Percentiles rank a stretch among this genome's conserved stretches.
Evolutionary conservation across 1,284 basidiomycete species (phyloP).

Genomic region (Agroathelia rolfsii): DNA sequence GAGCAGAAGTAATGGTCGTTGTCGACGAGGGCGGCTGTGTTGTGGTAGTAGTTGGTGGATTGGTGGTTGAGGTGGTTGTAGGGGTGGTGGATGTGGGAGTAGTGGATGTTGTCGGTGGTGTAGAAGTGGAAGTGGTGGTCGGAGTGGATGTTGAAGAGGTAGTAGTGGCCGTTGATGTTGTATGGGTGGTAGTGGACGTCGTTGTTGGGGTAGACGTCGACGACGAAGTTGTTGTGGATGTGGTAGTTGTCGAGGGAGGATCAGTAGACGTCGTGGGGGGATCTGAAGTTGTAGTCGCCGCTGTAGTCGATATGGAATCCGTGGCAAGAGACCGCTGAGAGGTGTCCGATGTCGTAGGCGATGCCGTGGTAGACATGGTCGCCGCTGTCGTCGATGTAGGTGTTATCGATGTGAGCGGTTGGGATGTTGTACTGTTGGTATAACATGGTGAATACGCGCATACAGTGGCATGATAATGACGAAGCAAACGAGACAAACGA

Average conservation of each 20-base stretch:
- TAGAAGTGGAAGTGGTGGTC: slow-evolving; percentile 13
- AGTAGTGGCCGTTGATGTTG: slow-evolving; percentile 9
- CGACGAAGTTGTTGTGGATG: slow-evolving; percentile 9
- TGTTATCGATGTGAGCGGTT: no score
- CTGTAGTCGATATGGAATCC: no score
- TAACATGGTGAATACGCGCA: no score
- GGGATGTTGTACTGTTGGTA: no score
- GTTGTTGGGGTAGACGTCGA: slow-evolving; percentile 10
- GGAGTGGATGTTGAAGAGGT: slow-evolving; percentile 8
- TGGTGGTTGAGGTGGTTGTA: slow-evolving; percentile 6
- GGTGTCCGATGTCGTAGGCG: no score
- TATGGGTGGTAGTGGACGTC: slow-evolving; percentile 12
- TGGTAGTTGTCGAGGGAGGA: slow-evolving; percentile 13
- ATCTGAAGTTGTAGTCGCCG: slow-evolving; percentile 11
- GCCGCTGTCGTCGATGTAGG: slow-evolving; percentile 10
- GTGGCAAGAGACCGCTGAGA: no score
- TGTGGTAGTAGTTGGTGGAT: slow-evolving; percentile 12
- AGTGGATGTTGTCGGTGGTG: slow-evolving; percentile 11
- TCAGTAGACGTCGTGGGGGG: slow-evolving; percentile 7
- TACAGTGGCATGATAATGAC: no score
- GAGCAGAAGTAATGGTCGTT: slow-evolving; percentile 11
- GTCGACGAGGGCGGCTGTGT: no score
- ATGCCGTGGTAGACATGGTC: no score
- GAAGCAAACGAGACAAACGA: no score
- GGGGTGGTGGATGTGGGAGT: slow-evolving; percentile 9